These are phyloP conservation scores for Gonapodya sp. DNA, from an alignment of 192 early-diverging fungal genomes.

Conservation along the genomic window DNA sequence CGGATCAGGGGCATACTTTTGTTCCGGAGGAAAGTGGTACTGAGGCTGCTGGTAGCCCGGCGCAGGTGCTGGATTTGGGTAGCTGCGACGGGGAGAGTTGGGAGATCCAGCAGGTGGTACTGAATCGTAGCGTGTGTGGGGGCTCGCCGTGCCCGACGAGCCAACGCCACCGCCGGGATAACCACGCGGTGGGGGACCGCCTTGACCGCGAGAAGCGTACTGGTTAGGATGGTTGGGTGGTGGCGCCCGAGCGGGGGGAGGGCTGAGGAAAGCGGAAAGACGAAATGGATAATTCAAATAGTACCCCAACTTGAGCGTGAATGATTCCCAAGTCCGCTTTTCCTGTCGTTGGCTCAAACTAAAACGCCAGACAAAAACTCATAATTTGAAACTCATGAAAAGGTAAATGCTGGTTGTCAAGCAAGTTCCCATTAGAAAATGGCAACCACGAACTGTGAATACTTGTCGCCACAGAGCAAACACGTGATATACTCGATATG, in stretches of 20 bases:
- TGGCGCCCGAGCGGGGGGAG: not conserved
- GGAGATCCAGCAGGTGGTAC: not conserved
- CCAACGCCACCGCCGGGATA: not conserved
- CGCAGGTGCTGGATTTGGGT: not conserved
- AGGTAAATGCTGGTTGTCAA: too few species aligned
- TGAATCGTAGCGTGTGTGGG: not conserved
- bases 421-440: too few species aligned
- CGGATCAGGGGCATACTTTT: not conserved
- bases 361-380: too few species aligned
- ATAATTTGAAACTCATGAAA: too few species aligned
- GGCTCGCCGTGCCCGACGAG: too few species aligned
- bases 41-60: not conserved
- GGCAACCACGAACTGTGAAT: too few species aligned
- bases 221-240: not conserved
- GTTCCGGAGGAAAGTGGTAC: not conserved
- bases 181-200: not conserved
- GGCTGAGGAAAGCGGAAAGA: not conserved
- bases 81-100: not conserved
- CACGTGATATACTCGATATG: too few species aligned
- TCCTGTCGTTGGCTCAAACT: too few species aligned
- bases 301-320: too few species aligned
- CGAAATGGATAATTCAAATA: not conserved
- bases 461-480: too few species aligned
- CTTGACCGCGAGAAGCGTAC: not conserved
- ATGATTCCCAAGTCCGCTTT: too few species aligned